Evolutionary conservation across 148 eudicot genomes (phyloP).

Genomic region (Arctostaphylos glauca): DNA sequence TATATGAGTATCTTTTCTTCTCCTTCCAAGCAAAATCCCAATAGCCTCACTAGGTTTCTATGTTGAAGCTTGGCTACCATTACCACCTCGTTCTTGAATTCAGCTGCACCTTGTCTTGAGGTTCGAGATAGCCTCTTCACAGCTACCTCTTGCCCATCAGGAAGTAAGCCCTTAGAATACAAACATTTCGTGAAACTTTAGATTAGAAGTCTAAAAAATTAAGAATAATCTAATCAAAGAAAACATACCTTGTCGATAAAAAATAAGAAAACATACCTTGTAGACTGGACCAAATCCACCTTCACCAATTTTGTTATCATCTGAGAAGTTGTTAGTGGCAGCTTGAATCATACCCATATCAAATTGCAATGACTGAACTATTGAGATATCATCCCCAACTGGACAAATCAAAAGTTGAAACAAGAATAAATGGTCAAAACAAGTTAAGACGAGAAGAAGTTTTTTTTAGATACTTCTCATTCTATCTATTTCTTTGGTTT

Average conservation of each 20-base stretch:
- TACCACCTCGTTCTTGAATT: constrained; percentile 46
- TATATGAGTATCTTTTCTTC: constrained; percentile 48
- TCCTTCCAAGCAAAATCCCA: constrained; percentile 42
- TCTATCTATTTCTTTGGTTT: not conserved
- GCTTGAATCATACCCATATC: not conserved
- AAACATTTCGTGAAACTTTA: not conserved
- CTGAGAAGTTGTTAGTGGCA: constrained; percentile 17
- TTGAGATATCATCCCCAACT: not conserved
- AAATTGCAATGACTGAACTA: constrained; percentile 10
- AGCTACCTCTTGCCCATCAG: constrained; percentile 40
- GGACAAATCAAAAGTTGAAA: not conserved
- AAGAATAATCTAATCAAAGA: too few relatives aligned
- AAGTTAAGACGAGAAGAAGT: not conserved
- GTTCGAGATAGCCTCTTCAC: constrained; percentile 47
- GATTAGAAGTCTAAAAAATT: not conserved
- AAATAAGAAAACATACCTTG: constrained; percentile 1
- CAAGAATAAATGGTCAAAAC: not conserved
- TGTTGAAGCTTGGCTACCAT: constrained; percentile 52
- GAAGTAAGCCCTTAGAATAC: constrained; percentile 33
- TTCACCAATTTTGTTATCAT: constrained; percentile 16
- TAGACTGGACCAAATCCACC: constrained; percentile 18
- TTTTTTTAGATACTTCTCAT: not conserved
- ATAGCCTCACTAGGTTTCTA: constrained; percentile 43
- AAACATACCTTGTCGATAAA: too few relatives aligned
- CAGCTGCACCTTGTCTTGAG: constrained; percentile 39